Conservation (phyloP, 2,329 filamentous ascomycete species). For the Penicillium janthinellum region DNA sequence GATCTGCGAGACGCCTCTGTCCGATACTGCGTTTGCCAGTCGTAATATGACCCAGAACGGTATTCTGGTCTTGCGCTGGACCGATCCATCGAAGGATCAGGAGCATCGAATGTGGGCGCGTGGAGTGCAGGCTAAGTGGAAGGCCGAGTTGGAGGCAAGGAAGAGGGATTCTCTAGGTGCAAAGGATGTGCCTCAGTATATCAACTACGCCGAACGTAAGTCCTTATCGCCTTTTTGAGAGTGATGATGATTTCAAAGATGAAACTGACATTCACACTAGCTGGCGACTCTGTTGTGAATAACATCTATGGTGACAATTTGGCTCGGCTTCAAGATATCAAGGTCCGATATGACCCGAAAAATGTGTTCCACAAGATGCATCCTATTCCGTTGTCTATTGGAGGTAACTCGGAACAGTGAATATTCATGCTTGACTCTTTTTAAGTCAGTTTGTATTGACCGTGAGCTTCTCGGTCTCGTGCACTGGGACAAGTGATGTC, state of each 20-base stretch:
- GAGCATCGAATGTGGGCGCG: constrained; percentile 45
- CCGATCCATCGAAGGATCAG: constrained; percentile 39
- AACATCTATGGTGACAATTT: constrained; percentile 52
- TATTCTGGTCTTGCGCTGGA: constrained; percentile 47
- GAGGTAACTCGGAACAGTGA: neutral
- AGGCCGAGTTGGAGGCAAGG: constrained; percentile 24
- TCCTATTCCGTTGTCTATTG: constrained; percentile 28
- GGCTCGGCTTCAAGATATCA: constrained; percentile 44
- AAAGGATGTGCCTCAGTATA: constrained; percentile 35
- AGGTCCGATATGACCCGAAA: constrained; percentile 50
- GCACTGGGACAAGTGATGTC: neutral
- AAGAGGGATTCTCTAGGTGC: constrained; percentile 1
- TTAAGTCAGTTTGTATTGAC: neutral
- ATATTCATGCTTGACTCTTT: neutral
- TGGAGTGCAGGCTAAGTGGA: constrained; percentile 32
- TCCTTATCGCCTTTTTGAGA: neutral
- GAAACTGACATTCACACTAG: constrained; percentile 22
- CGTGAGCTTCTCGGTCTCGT: neutral
- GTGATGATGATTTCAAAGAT: too few relatives aligned
- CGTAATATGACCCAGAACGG: constrained; percentile 51
- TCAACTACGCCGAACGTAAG: constrained; percentile 41
- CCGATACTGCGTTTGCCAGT: constrained; percentile 50
- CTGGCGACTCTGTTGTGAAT: constrained; percentile 33
- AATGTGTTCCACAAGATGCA: constrained; percentile 53
- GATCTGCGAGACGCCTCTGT: constrained; percentile 38